These are phyloP conservation scores for Ophiocordyceps polyrhachis-furcata DNA, from an alignment of 2,329 filamentous ascomycete species.

Conservation along the genomic window DNA sequence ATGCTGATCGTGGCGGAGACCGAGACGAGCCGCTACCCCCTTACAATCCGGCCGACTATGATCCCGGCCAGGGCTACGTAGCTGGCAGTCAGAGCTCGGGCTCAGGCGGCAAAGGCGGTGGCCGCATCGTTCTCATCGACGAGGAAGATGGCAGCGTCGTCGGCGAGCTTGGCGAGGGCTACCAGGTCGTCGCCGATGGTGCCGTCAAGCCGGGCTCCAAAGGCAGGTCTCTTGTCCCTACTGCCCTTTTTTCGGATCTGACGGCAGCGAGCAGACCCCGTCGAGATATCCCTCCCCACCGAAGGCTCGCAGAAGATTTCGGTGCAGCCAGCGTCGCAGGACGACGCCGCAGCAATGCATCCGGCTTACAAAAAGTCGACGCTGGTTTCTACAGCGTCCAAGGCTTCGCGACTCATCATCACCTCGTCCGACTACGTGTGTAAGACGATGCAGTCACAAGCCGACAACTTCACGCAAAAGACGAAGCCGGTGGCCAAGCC, in stretches of 20 bases:
- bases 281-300: conserved; percentile 56
- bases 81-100: conserved; percentile 37
- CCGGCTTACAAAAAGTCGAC: conserved; percentile 82
- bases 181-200: conserved; percentile 59
- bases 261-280: conserved; percentile 37
- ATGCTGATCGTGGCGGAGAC: conserved; percentile 6
- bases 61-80: conserved; percentile 61
- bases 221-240: conserved; percentile 29
- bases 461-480: conserved; percentile 63
- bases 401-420: conserved; percentile 79
- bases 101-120: conserved; percentile 36
- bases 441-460: conserved; percentile 57
- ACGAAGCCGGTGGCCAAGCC: conserved; percentile 63
- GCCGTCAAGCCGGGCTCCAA: conserved; percentile 74
- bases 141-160: conserved; percentile 94
- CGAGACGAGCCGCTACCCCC: conserved; percentile 24
- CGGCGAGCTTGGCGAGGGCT: conserved; percentile 72
- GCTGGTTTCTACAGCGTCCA: conserved; percentile 70
- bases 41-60: conserved; percentile 72
- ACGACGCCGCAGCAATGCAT: conserved; percentile 48
- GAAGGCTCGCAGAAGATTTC: conserved; percentile 46
- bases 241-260: neutral
- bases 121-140: conserved; percentile 71
- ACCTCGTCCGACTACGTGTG: conserved; percentile 68
- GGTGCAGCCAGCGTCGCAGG: conserved; percentile 45